Conservation (phyloP, 257 asterid species). For the Penstemon newberryi region DNA sequence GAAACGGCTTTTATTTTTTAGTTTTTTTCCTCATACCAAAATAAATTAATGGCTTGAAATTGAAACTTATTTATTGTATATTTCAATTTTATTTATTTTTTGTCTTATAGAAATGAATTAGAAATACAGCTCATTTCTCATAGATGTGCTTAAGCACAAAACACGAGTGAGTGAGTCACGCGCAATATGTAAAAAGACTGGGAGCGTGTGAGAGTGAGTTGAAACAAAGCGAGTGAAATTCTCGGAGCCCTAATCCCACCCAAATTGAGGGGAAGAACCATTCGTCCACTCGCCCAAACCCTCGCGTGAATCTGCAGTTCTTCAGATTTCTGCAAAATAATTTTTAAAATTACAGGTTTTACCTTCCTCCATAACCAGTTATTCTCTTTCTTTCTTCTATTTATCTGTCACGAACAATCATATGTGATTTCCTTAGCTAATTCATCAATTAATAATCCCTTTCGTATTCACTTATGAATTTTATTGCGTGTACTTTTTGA, state of each 20-base stretch:
- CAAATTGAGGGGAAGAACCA: conserved; percentile 33
- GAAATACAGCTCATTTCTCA: no score
- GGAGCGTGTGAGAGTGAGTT: conserved; percentile 49
- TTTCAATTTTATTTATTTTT: no score
- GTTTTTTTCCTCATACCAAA: no score
- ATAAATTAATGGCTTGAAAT: no score
- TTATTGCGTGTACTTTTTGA: conserved; percentile 13
- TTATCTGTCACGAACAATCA: background rate
- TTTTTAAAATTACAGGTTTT: conserved; percentile 39
- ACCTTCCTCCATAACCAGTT: conserved; percentile 31
- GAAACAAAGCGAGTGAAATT: conserved; percentile 40
- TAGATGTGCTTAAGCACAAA: background rate
- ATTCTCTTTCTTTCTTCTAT: conserved; percentile 12
- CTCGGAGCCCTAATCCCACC: conserved; percentile 53
- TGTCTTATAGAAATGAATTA: no score
- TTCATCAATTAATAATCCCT: conserved; percentile 8
- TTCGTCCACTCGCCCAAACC: conserved; percentile 68
- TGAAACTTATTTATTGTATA: no score
- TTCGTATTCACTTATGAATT: background rate
- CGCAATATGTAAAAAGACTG: conserved; percentile 41
- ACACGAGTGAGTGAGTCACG: conserved; percentile 32
- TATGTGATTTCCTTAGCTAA: conserved; percentile 9
- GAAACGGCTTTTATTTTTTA: no score
- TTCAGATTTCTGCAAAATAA: conserved; percentile 42
- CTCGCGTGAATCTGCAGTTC: conserved; percentile 77